Evolutionary conservation across 2,329 filamentous ascomycete genomes (phyloP).

Genomic region (Pezicula carpinea): DNA sequence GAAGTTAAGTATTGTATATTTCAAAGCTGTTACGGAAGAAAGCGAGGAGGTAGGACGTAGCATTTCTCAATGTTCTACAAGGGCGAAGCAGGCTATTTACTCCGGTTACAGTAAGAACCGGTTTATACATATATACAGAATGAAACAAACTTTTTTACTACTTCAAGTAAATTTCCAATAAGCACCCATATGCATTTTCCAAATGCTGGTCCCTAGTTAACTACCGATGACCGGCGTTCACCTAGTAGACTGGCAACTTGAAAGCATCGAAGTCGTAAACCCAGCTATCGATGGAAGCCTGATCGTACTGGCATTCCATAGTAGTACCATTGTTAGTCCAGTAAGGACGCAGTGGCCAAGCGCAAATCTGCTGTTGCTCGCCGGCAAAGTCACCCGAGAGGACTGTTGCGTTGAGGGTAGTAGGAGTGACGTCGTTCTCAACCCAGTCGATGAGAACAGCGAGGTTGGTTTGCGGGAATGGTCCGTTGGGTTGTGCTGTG

Average conservation of each 20-base stretch:
- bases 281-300: slow-evolving; percentile 23
- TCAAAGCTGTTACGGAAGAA: too few relatives aligned
- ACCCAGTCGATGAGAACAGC: slow-evolving; percentile 67
- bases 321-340: slow-evolving; percentile 18
- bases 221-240: too few relatives aligned
- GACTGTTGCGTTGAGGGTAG: slow-evolving; percentile 34
- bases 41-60: too few relatives aligned
- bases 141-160: too few relatives aligned
- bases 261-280: slow-evolving; percentile 17
- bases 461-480: slow-evolving; percentile 50
- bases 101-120: too few relatives aligned
- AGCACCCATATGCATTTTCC: too few relatives aligned
- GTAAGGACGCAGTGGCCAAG: slow-evolving; percentile 31
- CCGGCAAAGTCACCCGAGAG: slow-evolving; percentile 26
- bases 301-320: slow-evolving; percentile 23
- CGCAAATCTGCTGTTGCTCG: slow-evolving; percentile 33
- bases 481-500: slow-evolving; percentile 31
- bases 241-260: background rate
- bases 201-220: too few relatives aligned
- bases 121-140: too few relatives aligned
- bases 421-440: slow-evolving; percentile 45
- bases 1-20: too few relatives aligned
- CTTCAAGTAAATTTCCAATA: too few relatives aligned
- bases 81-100: too few relatives aligned
- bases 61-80: too few relatives aligned